Evolutionary conservation across 2,329 filamentous ascomycete species (phyloP).

Genomic region (Helotiales sp.): DNA sequence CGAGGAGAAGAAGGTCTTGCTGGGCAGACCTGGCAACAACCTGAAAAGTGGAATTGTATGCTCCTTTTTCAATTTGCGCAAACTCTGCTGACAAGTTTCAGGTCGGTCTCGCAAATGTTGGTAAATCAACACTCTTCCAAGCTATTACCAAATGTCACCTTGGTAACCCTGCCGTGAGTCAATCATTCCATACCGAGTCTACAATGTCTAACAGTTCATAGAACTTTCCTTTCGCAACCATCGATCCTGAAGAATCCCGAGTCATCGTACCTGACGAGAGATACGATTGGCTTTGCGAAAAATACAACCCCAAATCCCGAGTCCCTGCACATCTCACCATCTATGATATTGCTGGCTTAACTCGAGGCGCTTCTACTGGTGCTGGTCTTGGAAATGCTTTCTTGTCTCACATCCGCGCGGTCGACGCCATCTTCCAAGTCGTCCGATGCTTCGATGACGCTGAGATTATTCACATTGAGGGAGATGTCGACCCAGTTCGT

Average conservation of each 20-base stretch:
- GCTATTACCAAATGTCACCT: constrained; percentile 97
- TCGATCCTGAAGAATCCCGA: constrained; percentile 96
- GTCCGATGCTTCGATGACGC: constrained; percentile 98
- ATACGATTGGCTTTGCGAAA: constrained; percentile 92
- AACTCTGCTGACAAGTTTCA: constrained; percentile 40
- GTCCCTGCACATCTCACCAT: constrained; percentile 98
- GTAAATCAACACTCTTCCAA: constrained; percentile 99
- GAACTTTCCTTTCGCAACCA: constrained; percentile 99
- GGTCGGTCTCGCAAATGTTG: constrained; percentile 98
- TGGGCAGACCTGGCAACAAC: constrained; percentile 96
- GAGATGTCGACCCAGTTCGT: constrained; percentile 91
- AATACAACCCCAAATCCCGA: constrained; percentile 95
- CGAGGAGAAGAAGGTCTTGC: constrained; percentile 92
- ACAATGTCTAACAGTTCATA: constrained; percentile 37
- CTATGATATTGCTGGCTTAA: constrained; percentile 97
- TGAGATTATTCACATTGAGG: constrained; percentile 99
- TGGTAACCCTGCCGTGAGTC: constrained; percentile 89
- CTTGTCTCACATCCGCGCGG: constrained; percentile 96
- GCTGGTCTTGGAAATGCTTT: constrained; percentile 97
- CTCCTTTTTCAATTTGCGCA: not conserved
- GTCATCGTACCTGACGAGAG: constrained; percentile 96
- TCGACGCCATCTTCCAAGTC: constrained; percentile 97
- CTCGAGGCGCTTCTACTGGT: constrained; percentile 92
- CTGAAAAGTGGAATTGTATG: constrained; percentile 98
- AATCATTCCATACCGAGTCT: constrained; percentile 33